A percentile compares a stretch with the other conserved stretches of the same genome.
These are phyloP conservation scores for Phytophthora pisi DNA, from an alignment of 352 stramenopile genomes.

Conservation along the genomic window DNA sequence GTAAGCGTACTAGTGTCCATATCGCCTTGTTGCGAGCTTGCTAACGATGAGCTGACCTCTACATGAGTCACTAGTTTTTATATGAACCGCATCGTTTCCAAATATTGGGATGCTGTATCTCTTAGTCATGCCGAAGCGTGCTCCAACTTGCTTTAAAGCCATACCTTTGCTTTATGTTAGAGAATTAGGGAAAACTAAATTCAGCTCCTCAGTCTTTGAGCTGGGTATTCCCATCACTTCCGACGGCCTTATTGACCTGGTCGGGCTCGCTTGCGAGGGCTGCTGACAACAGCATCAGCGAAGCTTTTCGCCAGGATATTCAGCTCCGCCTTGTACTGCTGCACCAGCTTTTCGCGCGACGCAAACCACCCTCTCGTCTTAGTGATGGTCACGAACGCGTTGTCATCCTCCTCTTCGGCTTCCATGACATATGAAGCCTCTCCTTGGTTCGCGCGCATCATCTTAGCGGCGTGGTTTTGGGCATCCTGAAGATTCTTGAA, in stretches of 20 bases:
- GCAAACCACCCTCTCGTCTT: constrained; percentile 7
- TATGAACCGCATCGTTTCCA: no score
- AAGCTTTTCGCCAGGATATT: neutral
- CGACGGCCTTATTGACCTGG: neutral
- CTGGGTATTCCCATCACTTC: neutral
- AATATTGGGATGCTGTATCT: no score
- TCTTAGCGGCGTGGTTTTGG: constrained; percentile 7
- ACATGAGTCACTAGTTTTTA: no score
- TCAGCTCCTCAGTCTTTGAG: no score
- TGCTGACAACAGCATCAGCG: neutral
- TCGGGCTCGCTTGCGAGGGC: neutral
- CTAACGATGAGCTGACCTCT: no score
- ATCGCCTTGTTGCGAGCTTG: no score
- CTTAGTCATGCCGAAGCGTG: no score
- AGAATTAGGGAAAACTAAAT: no score
- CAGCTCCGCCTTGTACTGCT: constrained; percentile 11
- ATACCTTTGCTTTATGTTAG: no score
- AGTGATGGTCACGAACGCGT: constrained; percentile 15
- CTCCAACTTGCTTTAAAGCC: no score
- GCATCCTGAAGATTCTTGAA: constrained; percentile 12
- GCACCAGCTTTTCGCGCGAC: constrained; percentile 2
- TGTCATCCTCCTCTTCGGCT: neutral
- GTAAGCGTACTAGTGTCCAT: no score
- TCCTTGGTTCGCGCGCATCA: neutral
- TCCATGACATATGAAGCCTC: constrained; percentile 15